Evolutionary conservation across 2,329 filamentous ascomycete species (phyloP).

Genomic region (Venturia nashicola): DNA sequence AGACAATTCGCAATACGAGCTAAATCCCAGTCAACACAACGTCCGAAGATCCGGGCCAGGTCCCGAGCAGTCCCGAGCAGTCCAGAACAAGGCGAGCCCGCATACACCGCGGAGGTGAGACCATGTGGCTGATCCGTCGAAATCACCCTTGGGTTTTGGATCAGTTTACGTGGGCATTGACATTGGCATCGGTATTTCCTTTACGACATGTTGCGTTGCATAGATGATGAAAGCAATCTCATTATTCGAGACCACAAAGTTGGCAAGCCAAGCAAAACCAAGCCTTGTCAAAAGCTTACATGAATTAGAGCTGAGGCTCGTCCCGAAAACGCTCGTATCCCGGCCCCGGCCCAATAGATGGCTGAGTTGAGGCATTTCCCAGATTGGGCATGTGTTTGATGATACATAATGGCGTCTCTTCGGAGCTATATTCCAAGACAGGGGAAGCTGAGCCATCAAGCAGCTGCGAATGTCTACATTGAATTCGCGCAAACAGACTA

Average conservation of each 20-base stretch:
- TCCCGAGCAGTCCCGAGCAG: neutral
- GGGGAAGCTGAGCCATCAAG: no score
- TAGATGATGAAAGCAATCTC: neutral
- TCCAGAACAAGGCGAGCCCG: neutral
- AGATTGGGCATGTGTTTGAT: neutral
- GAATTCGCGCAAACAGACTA: no score
- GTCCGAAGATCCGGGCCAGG: neutral
- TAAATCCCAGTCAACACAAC: neutral
- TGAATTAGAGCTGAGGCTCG: neutral
- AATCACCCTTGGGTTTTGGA: neutral
- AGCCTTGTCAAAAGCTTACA: neutral
- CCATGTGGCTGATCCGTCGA: neutral
- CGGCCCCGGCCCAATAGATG: neutral
- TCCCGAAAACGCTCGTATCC: no score
- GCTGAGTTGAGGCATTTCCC: neutral
- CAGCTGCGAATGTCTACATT: no score
- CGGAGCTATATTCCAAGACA: neutral
- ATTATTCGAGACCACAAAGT: neutral
- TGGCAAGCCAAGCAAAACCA: neutral
- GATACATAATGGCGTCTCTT: neutral
- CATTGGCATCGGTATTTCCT: no score
- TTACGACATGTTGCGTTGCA: no score
- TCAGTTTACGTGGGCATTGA: no score
- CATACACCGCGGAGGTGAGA: neutral
- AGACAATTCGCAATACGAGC: neutral